phyloP scores from a whole-genome alignment of 2,329 filamentous ascomycete species.

The Ceratocystis ficicola region DNA sequence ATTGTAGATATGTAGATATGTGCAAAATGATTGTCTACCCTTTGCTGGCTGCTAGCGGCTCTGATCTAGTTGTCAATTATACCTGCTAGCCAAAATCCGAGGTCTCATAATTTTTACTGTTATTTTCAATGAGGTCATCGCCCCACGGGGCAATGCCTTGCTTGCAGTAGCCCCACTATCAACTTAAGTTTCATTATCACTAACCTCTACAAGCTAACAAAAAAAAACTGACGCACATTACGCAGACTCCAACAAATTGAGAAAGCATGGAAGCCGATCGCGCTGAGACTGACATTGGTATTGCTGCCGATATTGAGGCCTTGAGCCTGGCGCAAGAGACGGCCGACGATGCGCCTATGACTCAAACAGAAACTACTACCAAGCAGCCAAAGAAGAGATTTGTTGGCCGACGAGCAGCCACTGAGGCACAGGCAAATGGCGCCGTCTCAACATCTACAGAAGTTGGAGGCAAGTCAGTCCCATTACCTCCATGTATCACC shows the following conservation, averaged over 20 bases:
- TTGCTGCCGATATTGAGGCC: constrained; percentile 52
- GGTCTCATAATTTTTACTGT: no score
- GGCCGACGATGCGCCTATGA: not conserved
- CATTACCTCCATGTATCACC: no score
- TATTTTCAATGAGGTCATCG: constrained; percentile 1
- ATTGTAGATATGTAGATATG: not conserved
- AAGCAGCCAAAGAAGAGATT: constrained; percentile 86
- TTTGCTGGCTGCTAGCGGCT: no score
- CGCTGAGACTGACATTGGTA: constrained; percentile 55
- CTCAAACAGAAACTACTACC: constrained; percentile 14
- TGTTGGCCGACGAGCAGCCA: constrained; percentile 66
- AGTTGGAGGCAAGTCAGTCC: constrained; percentile 16
- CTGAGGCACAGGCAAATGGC: constrained; percentile 32
- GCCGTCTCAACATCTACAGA: constrained; percentile 19
- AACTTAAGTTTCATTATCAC: constrained; percentile 13
- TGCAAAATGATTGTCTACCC: not conserved
- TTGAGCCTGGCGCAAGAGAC: constrained; percentile 26
- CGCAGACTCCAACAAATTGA: not conserved
- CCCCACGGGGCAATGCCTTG: constrained; percentile 13
- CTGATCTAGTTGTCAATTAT: no score
- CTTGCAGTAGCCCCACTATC: constrained; percentile 22
- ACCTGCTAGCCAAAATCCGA: no score
- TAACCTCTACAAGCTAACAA: not conserved
- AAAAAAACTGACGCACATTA: not conserved
- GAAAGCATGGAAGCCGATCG: constrained; percentile 64